phyloP scores from a whole-genome alignment of 73 alveolate species.

The Blepharisma japonicum region DNA sequence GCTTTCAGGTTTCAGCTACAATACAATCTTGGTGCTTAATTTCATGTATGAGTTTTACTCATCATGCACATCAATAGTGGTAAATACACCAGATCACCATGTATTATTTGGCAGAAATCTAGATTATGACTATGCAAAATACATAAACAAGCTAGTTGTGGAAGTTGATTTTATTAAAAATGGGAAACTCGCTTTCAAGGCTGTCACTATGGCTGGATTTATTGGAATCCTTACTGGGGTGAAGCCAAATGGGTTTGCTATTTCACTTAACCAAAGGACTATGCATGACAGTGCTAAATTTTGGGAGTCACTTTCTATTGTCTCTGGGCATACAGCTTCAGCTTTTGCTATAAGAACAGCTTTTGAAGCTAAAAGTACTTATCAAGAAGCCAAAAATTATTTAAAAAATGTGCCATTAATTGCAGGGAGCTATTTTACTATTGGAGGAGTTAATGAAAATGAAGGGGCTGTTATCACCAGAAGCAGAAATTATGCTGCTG shows the following conservation, averaged over 20 bases:
- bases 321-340: conserved; percentile 36
- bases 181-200: conserved; percentile 33
- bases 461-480: conserved; percentile 63
- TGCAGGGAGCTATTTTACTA: conserved; percentile 46
- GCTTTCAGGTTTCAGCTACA: conserved; percentile 23
- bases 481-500: conserved; percentile 37
- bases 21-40: conserved; percentile 38
- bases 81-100: conserved; percentile 10
- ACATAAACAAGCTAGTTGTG: conserved; percentile 27
- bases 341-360: conserved; percentile 36
- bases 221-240: conserved; percentile 59
- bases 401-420: conserved; percentile 31
- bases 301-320: conserved; percentile 33
- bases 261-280: conserved; percentile 48
- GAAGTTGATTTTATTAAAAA: conserved; percentile 35
- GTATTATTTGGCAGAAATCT: conserved; percentile 42
- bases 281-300: conserved; percentile 24
- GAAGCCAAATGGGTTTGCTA: conserved; percentile 46
- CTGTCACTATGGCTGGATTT: conserved; percentile 53
- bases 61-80: conserved; percentile 51
- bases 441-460: conserved; percentile 49
- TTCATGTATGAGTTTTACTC: conserved; percentile 48
- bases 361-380: conserved; percentile 12
- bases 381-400: conserved; percentile 37
- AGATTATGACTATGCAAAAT: conserved; percentile 42